These are phyloP conservation scores for Hymenoscyphus linearis DNA, from an alignment of 2,329 filamentous ascomycete species.

Conservation along the genomic window DNA sequence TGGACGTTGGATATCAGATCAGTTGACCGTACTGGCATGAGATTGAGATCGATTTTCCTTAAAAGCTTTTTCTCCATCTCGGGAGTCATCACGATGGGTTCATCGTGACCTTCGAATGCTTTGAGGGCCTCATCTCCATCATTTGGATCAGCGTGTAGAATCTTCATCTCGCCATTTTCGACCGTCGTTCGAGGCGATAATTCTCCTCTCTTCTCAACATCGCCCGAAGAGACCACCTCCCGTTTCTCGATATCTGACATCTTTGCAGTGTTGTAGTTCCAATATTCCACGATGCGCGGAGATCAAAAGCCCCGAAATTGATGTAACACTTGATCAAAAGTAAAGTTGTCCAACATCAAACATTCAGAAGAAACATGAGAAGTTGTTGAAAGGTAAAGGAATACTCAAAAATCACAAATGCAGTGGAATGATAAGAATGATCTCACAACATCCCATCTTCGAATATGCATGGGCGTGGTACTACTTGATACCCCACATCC, in stretches of 20 bases:
- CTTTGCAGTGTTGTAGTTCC: not conserved
- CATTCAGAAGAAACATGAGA: not conserved
- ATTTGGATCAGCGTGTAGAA: conserved; percentile 34
- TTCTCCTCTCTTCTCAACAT: conserved; percentile 2
- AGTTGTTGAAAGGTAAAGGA: not conserved
- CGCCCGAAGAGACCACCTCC: not conserved
- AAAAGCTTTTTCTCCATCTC: conserved; percentile 38
- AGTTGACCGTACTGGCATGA: conserved; percentile 37
- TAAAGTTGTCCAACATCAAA: not conserved
- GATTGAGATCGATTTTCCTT: conserved; percentile 41
- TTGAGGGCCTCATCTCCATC: conserved; percentile 41
- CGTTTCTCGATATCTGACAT: not conserved
- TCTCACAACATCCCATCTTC: not conserved
- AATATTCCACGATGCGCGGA: not conserved
- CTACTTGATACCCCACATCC: not conserved
- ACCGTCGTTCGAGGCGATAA: not conserved
- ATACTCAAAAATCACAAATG: not conserved
- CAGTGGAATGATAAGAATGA: not conserved
- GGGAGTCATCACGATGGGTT: conserved; percentile 34
- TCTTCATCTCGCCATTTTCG: conserved; percentile 12
- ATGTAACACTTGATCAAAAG: not conserved
- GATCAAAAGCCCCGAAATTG: not conserved
- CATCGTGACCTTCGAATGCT: conserved; percentile 36
- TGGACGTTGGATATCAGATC: not conserved
- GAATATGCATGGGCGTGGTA: not conserved